Conservation (phyloP, 371 early-diverging fungal genomes). For the Actinomortierella wolfii region DNA sequence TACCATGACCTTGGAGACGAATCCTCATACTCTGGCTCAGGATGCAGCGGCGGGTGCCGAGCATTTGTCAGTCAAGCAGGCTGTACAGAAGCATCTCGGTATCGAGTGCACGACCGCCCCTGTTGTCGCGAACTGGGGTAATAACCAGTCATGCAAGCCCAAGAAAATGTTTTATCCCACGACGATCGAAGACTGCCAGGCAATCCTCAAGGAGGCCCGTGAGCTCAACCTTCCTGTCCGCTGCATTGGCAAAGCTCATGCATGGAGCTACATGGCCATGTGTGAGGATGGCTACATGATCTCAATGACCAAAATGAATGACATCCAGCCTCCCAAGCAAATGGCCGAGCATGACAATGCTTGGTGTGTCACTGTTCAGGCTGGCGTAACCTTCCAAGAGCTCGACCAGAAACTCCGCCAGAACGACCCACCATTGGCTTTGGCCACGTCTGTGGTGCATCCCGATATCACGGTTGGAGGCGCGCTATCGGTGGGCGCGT, state of each 20-base stretch:
- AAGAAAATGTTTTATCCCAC: conserved; percentile 24
- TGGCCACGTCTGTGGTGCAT: conserved; percentile 15
- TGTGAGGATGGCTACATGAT: conserved; percentile 19
- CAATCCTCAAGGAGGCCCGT: conserved; percentile 23
- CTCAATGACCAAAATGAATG: conserved; percentile 12
- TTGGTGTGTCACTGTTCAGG: conserved; percentile 30
- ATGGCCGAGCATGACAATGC: background rate
- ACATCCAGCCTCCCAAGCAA: conserved; percentile 19
- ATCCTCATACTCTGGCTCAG: too few relatives aligned
- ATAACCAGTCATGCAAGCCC: conserved; percentile 13
- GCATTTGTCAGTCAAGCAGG: too few relatives aligned
- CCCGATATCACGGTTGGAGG: conserved; percentile 2
- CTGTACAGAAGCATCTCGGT: too few relatives aligned
- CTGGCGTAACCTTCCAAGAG: conserved; percentile 17
- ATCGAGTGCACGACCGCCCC: conserved; percentile 10
- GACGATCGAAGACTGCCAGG: conserved; percentile 19
- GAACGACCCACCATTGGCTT: conserved; percentile 20
- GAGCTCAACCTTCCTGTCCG: conserved; percentile 22
- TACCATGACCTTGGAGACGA: too few relatives aligned
- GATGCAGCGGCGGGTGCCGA: too few relatives aligned
- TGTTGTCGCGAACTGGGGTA: conserved; percentile 12
- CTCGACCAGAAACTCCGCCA: conserved; percentile 11
- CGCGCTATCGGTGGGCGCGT: background rate
- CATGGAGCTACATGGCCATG: conserved; percentile 8
- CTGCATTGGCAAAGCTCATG: conserved; percentile 22